Evolutionary conservation across 1,139 yeast genomes (phyloP).

Genomic region (Protomyces pachydermus): DNA sequence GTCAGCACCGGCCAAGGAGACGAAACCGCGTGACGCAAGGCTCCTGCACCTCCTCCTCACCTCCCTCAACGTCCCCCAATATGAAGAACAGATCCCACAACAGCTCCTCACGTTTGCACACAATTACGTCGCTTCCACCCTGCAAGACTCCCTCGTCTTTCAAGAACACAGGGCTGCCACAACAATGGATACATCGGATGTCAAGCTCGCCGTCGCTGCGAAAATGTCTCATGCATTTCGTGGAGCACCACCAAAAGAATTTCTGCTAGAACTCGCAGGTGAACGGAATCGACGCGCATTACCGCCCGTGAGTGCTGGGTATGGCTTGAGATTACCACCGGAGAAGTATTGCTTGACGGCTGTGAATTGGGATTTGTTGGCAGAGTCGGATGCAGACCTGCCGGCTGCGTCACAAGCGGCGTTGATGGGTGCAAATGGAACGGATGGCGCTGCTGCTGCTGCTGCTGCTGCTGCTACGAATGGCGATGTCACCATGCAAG

Average conservation of each 20-base stretch:
- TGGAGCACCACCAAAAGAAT: constrained; percentile 91
- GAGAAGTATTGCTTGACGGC: constrained; percentile 76
- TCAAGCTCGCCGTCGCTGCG: constrained; percentile 87
- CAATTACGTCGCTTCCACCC: constrained; percentile 30
- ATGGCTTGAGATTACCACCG: constrained; percentile 94
- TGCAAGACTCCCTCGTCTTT: constrained; percentile 13
- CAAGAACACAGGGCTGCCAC: neutral
- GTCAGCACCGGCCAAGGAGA: constrained; percentile 17
- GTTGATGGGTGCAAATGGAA: neutral
- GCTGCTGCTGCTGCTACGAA: neutral
- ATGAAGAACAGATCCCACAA: constrained; percentile 91
- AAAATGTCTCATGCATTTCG: constrained; percentile 90
- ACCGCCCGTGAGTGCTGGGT: constrained; percentile 86
- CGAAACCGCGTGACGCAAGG: constrained; percentile 78
- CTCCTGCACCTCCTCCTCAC: constrained; percentile 84
- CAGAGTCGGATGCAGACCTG: neutral
- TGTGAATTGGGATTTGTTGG: neutral
- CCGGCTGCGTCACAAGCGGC: neutral
- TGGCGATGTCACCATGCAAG: neutral
- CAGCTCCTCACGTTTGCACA: constrained; percentile 96
- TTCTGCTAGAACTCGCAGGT: constrained; percentile 80
- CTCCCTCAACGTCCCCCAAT: constrained; percentile 84
- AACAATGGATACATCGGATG: constrained; percentile 59
- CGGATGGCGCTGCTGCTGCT: neutral
- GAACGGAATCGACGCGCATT: constrained; percentile 84